A percentile compares a stretch with the other conserved stretches of the same genome.
These are phyloP conservation scores for Fistulifera pelliculosa DNA, from an alignment of 108 stramenopile genomes.

Conservation along the genomic window DNA sequence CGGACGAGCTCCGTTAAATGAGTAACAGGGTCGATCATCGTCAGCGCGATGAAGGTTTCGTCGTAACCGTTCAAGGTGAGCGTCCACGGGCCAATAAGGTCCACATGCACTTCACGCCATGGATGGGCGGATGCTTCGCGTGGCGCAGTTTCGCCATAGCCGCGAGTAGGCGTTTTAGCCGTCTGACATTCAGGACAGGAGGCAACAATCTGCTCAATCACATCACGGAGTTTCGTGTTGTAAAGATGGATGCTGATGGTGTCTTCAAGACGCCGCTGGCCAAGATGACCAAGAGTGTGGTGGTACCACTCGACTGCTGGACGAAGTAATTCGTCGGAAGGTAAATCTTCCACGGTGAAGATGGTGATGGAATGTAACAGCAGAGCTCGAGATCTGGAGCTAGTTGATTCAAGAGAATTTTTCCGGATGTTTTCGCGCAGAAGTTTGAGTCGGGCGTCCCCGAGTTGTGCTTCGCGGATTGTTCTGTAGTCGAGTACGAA, in stretches of 20 bases:
- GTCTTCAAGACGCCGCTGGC: constrained; percentile 6
- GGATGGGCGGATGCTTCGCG: background rate
- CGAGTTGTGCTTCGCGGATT: background rate
- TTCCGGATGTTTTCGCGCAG: too few relatives aligned
- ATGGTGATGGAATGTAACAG: constrained; percentile 5
- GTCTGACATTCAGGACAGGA: constrained; percentile 15
- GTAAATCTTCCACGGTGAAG: constrained; percentile 21
- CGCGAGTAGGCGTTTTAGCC: constrained; percentile 6
- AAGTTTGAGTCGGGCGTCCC: too few relatives aligned
- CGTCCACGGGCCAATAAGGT: constrained; percentile 38
- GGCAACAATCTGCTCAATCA: background rate
- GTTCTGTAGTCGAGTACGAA: background rate
- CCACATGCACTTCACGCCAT: constrained; percentile 24
- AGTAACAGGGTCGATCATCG: constrained; percentile 22
- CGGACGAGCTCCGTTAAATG: constrained; percentile 35
- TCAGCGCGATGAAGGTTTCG: constrained; percentile 8
- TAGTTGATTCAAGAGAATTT: too few relatives aligned
- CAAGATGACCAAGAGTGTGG: constrained; percentile 17
- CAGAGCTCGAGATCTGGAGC: background rate
- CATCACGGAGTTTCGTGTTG: background rate
- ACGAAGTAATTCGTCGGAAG: constrained; percentile 9
- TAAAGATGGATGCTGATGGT: constrained; percentile 9
- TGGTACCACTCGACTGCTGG: constrained; percentile 23
- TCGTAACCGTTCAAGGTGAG: constrained; percentile 2
- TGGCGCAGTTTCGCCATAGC: background rate